Base-by-base conservation (phyloP, 2,329 filamentous ascomycete species). In the Fusarium heterosporum region DNA sequence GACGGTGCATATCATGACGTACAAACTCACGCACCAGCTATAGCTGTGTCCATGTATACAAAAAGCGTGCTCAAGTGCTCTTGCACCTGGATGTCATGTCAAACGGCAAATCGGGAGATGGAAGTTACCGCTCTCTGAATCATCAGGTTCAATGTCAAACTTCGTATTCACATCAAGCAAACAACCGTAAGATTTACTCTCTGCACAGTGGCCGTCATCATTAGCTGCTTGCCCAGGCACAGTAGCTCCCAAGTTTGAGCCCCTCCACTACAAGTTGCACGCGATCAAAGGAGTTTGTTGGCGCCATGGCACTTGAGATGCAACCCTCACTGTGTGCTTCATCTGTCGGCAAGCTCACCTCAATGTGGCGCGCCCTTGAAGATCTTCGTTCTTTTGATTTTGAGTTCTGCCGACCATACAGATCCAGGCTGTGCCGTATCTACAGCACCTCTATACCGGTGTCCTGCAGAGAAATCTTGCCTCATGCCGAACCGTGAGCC, bases 1-100 rank as follows among this genome's bases (percentile, higher is more conserved):
- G 64, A 63, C 55, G 59, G 54, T 55, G 55, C 49, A 60, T 71
- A 38, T 46, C 58, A 69, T 72, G 70, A 72, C 70, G 68, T 65
- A 66, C 57, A 51, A 48, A 41, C 40, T 29, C 55, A 69, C 70
- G 57, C 65, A 67, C 65, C 64, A 64, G 56, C 47, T 32, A 41
- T 39, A 53, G 22, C 22, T 4, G 6, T 22, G 22, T 22, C 4
- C 22, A 22, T 22, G 6, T 22, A 22, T 22, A 6, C 22, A 32
- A 42, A 46, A 53, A 61, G 45, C n/a, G 29, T 47, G 40, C 49
- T 49, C 48, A 46, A 40, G 46, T 47, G 28, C 45, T 66, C 42
- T 53, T 45, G 36, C 66, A 45, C 49, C 59, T 65, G 59, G 54
- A 26, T 50, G 51, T 60, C 50, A 39, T 47, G 17, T 17, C 36